phyloP scores from a whole-genome alignment of 164 flowering plant species.

The Tetrastigma voinierianum region DNA sequence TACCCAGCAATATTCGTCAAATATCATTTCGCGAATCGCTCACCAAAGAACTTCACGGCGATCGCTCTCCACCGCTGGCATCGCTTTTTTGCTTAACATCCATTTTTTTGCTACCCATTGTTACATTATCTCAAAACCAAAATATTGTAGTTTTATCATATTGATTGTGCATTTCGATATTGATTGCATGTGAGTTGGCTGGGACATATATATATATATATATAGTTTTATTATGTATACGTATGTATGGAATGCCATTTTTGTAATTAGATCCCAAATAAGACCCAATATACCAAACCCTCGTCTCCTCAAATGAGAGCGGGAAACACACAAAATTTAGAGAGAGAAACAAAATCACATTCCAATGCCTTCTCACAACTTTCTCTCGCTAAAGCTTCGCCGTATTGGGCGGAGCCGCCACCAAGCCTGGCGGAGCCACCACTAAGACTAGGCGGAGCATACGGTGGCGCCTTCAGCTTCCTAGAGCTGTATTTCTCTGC shows the following conservation, averaged over 20 bases:
- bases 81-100: too few species aligned
- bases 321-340: not conserved
- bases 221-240: too few species aligned
- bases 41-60: too few species aligned
- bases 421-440: conserved; percentile 1
- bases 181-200: too few species aligned
- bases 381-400: not conserved
- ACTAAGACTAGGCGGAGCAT: not conserved
- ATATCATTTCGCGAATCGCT: too few species aligned
- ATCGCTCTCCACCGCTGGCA: too few species aligned
- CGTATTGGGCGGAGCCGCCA: conserved; percentile 6
- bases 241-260: not conserved
- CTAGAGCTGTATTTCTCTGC: not conserved
- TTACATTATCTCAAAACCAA: too few species aligned
- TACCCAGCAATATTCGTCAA: too few species aligned
- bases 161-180: too few species aligned
- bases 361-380: not conserved
- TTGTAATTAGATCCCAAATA: not conserved
- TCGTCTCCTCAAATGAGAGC: not conserved
- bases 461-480: not conserved
- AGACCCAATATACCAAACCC: not conserved
- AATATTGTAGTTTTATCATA: too few species aligned
- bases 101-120: too few species aligned
- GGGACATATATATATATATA: too few species aligned
- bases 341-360: not conserved